phyloP scores from a whole-genome alignment of 1,284 basidiomycete species.

The Trametes sp. region DNA sequence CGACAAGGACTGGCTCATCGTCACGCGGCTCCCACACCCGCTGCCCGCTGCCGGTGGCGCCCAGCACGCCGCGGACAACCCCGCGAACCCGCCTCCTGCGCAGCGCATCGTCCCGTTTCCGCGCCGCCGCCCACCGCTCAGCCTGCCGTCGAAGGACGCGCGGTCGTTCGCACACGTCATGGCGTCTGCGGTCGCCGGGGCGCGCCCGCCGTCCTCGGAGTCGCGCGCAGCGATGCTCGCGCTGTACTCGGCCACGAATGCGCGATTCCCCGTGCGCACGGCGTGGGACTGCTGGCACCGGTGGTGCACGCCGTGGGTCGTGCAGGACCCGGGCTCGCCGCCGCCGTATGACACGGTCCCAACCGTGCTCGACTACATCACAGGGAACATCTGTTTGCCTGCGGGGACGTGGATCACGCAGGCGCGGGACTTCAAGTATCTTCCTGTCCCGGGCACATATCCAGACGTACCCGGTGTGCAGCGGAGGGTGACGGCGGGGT shows the following conservation, averaged over 20 bases:
- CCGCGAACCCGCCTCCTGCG: slow-evolving; percentile 9
- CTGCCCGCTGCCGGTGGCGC: not conserved
- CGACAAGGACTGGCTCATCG: slow-evolving; percentile 19
- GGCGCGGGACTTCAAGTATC: slow-evolving; percentile 16
- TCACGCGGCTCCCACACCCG: slow-evolving; percentile 22
- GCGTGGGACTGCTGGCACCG: slow-evolving; percentile 37
- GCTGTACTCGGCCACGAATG: slow-evolving; percentile 22
- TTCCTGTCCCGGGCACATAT: slow-evolving; percentile 31
- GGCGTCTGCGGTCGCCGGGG: slow-evolving; percentile 21
- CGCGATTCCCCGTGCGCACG: slow-evolving; percentile 27
- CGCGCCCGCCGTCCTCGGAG: slow-evolving; percentile 20
- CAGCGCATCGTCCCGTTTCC: slow-evolving; percentile 24
- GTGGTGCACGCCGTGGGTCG: slow-evolving; percentile 33
- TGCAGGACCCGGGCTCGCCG: slow-evolving; percentile 1
- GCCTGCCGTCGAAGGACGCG: slow-evolving; percentile 23
- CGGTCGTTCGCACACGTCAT: slow-evolving; percentile 24
- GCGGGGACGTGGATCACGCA: slow-evolving; percentile 19
- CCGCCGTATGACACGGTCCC: not conserved
- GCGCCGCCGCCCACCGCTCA: slow-evolving; percentile 28
- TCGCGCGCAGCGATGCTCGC: slow-evolving; percentile 27
- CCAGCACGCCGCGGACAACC: slow-evolving; percentile 12
- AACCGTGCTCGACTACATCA: slow-evolving; percentile 26
- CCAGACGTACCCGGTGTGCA: slow-evolving; percentile 30
- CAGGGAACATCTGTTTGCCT: slow-evolving; percentile 25
- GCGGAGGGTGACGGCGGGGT: slow-evolving; percentile 15